Percentiles rank a stretch among this genome's conserved stretches.
Conservation (phyloP, 2,329 filamentous ascomycete species). For the Trichoderma asperellum region DNA sequence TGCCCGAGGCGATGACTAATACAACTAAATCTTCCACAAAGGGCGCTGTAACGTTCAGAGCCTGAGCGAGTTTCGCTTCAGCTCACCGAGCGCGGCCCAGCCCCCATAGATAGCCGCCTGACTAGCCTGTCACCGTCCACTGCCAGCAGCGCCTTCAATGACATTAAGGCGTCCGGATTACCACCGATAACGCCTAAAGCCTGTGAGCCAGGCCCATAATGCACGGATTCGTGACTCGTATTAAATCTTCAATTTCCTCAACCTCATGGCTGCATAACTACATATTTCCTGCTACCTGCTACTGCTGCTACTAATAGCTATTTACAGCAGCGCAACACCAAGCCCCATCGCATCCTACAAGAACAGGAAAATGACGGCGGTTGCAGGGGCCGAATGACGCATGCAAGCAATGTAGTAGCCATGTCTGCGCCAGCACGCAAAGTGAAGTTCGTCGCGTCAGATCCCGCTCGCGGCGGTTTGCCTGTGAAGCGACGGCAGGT, state of each 20-base stretch:
- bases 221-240: neutral
- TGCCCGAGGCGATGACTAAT: neutral
- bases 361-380: slow-evolving; percentile 20
- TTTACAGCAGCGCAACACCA: neutral
- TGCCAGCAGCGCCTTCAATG: neutral
- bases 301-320: neutral
- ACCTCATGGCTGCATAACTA: neutral
- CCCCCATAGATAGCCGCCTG: neutral
- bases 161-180: neutral
- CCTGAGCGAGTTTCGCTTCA: neutral
- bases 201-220: neutral
- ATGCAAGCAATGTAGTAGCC: slow-evolving; percentile 30
- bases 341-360: neutral
- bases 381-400: slow-evolving; percentile 1
- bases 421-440: slow-evolving; percentile 35
- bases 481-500: slow-evolving; percentile 64
- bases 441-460: slow-evolving; percentile 62
- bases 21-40: too few species aligned
- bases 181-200: neutral
- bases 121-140: neutral
- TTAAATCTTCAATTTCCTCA: neutral
- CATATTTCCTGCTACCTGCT: neutral
- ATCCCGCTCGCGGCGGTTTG: slow-evolving; percentile 53
- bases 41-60: neutral
- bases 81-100: neutral